Base-by-base conservation (phyloP, 163 green algal species). In the Scenedesmus sp. region DNA sequence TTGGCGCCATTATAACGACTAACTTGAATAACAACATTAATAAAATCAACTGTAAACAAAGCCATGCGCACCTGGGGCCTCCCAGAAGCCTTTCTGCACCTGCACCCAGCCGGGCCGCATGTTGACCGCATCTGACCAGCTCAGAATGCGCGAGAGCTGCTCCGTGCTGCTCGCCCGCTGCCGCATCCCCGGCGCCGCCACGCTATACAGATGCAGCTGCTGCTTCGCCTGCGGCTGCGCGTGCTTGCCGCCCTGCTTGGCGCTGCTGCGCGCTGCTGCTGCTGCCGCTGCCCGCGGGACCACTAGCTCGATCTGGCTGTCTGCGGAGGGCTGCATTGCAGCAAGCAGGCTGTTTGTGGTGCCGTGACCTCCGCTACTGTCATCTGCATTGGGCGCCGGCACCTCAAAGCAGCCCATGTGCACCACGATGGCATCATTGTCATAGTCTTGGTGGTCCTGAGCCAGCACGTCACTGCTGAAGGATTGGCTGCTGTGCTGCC, bases 21-120 rank as follows among this genome's bases (percentile, higher is more conserved):
- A 46, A 46, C 34, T 46, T 46, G 34, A 46, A 46, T 46, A 46
- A 46, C 0, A 46, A 46, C 34, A 46, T 46, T 46, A 0, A 46
- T 46, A 0, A 46, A 1, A 46, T 0, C 34, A 46, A 46, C 2
- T 73, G 18, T 20, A 18, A 73, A 20, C 64, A 73, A 13, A 5
- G 64, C 18, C 18, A 59, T 55, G 70, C 62, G 86, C 62, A 66
- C 73, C 92, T 59, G 94, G 94, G 23, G 94, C 93, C 13, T 96
- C 93, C 86, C 95, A 96, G 87, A 92, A 96, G 23, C 94, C 91
- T 60, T 87, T 91, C 46, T 93, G 66, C 26, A 89, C 52, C 88
- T 94, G 86, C 16, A 70, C 1, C 88, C 88, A 92, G 81, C 64
- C 81, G 0, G 62, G 20, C 55, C 52, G 15, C 46, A 88, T 9